Base-by-base conservation (phyloP, 768 basidiomycete species). In the Macrolepiota dolichaula region DNA sequence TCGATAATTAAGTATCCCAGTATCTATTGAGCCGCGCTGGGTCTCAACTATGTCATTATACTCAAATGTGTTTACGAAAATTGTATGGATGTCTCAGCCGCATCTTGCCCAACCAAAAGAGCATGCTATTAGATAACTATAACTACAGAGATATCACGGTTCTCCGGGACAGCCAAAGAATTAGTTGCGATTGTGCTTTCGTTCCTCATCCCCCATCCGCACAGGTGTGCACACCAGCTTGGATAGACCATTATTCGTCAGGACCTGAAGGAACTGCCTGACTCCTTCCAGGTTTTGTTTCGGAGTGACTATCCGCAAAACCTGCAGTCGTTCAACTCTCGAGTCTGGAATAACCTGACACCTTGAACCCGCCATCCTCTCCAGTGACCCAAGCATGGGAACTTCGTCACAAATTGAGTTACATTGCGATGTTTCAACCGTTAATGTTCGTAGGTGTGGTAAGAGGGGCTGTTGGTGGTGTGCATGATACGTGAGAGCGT, bases 391-490 rank as follows among this genome's bases (percentile, higher is more conserved):
- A 2, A 59, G 6, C 25, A 51, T 27, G 17, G 10, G 49, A 7
- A n/a, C 49, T 6, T 52, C 37, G 38, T 29, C 37, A 25, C 40
- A 51, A 25, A 59, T 51, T 2, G 38, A 38, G 27, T 25, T 59
- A 38, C 50, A 59, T 19, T 19, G 37, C 13, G 57, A 51, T 25
- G 24, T 51, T 9, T 51, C 50, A n/a, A 59, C 36, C 25, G 37
- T 24, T 3, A 59, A 35, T 0, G 12, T n/a, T 32, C 50, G 37
- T 9, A 59, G 50, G 29, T 51, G 46, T 4, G 57, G 57, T 12
- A 51, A 29, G 17, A 59, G n/a, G 11, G 57, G 57, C 11, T 24
- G 40, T n/a, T 59, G 57, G 5, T 59, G 57, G 40, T 59, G 27
- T 17, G 38, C 49, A 42, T 51, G 49, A 36, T 59, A 59, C 24